Conservation (phyloP, 495 filamentous ascomycete species). For the Friedmanniomyces simplex region DNA sequence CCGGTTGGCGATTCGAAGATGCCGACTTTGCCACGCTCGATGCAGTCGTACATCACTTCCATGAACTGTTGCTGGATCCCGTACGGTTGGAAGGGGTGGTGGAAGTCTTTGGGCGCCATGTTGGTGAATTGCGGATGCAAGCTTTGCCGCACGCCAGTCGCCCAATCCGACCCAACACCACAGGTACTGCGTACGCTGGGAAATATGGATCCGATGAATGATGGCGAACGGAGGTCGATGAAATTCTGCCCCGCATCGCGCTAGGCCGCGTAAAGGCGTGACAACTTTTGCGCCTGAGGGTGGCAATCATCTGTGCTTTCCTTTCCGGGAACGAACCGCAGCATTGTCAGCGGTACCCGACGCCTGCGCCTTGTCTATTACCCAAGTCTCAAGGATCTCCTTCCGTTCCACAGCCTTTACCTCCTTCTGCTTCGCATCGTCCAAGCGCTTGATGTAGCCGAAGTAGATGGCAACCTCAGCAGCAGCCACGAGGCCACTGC, state of each 20-base stretch:
- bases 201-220: too few species aligned
- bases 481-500: conserved; percentile 61
- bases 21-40: conserved; percentile 70
- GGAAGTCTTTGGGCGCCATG: conserved; percentile 48
- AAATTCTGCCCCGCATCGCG: neutral
- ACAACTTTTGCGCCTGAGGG: neutral
- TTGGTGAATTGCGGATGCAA: neutral
- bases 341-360: conserved; percentile 1
- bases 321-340: conserved; percentile 25
- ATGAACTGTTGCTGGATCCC: conserved; percentile 85
- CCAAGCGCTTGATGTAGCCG: conserved; percentile 70
- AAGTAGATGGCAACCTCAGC: conserved; percentile 83
- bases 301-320: conserved; percentile 25
- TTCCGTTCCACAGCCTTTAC: conserved; percentile 44
- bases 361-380: conserved; percentile 38
- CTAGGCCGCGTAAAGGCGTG: neutral
- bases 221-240: neutral
- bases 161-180: too few species aligned
- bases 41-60: conserved; percentile 69
- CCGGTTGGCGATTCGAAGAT: conserved; percentile 93
- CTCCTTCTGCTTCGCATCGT: conserved; percentile 55
- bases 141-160: too few species aligned
- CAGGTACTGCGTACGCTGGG: too few species aligned
- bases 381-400: conserved; percentile 56
- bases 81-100: conserved; percentile 89